Conservation (phyloP, 768 basidiomycete genomes). For the Tricholoma saponaceum region DNA sequence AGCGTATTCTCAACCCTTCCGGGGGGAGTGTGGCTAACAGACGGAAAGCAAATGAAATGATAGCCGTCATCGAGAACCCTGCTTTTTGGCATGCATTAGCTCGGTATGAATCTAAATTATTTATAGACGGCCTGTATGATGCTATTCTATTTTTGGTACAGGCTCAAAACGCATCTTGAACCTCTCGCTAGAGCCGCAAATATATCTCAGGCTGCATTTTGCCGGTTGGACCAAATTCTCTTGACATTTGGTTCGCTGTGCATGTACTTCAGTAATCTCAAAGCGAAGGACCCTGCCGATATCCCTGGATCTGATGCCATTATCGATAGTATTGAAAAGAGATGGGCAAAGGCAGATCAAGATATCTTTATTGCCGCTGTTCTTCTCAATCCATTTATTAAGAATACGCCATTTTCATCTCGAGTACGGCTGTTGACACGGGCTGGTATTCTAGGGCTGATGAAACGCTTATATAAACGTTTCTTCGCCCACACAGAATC, state of each 20-base stretch:
- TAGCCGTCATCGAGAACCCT: constrained; percentile 22
- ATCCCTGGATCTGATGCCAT: neutral
- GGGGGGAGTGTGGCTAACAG: too few species aligned
- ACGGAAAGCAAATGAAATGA: constrained; percentile 23
- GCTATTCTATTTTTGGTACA: too few species aligned
- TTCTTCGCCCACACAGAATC: constrained; percentile 7
- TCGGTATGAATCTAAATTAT: too few species aligned
- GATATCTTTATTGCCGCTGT: constrained; percentile 23
- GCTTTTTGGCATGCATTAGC: too few species aligned
- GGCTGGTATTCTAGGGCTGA: constrained; percentile 9
- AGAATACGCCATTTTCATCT: constrained; percentile 8
- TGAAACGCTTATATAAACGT: constrained; percentile 9
- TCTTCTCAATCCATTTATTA: constrained; percentile 19
- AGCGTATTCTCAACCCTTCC: too few species aligned
- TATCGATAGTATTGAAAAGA: constrained; percentile 11
- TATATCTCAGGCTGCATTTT: neutral
- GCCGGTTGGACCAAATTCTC: neutral
- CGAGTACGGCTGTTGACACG: constrained; percentile 3
- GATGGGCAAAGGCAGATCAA: constrained; percentile 22
- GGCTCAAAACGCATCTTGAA: too few species aligned
- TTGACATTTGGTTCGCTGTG: constrained; percentile 2
- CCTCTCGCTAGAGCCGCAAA: constrained; percentile 8
- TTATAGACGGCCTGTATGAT: too few species aligned
- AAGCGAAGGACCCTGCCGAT: neutral
- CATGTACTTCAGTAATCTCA: neutral